Percentiles rank a stretch among this genome's conserved stretches.
phyloP scores from a whole-genome alignment of 345 rosid genomes.

The Xanthoceras sorbifolium region DNA sequence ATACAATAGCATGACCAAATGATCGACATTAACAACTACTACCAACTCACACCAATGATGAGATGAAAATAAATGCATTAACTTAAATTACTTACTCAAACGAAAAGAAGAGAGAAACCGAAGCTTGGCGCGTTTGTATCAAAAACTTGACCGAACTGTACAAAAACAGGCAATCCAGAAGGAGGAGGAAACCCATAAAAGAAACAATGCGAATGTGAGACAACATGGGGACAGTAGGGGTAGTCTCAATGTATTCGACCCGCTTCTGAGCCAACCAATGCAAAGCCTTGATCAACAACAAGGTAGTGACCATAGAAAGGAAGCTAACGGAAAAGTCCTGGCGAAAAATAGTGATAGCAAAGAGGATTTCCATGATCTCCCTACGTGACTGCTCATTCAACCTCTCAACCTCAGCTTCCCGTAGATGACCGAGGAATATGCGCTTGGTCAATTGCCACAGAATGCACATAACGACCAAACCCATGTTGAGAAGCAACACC shows the following conservation, averaged over 20 bases:
- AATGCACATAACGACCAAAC: conserved; percentile 69
- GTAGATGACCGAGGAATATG: conserved; percentile 83
- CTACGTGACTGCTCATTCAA: conserved; percentile 94
- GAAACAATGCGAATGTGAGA: conserved; percentile 82
- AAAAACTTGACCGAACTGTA: conserved; percentile 61
- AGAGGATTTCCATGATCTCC: conserved; percentile 93
- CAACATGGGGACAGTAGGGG: conserved; percentile 70
- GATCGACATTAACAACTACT: too few relatives aligned
- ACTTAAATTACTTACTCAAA: conserved; percentile 70
- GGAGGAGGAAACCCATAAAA: conserved; percentile 71
- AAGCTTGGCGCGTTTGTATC: conserved; percentile 68
- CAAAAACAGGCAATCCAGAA: conserved; percentile 64
- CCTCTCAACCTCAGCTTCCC: conserved; percentile 95
- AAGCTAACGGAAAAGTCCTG: conserved; percentile 85
- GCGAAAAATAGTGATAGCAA: conserved; percentile 87
- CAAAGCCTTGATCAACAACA: conserved; percentile 75
- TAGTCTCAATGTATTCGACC: conserved; percentile 93
- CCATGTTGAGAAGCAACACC: conserved; percentile 87
- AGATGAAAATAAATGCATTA: background rate
- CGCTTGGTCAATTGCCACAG: conserved; percentile 78
- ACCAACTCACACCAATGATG: too few relatives aligned
- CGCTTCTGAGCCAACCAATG: conserved; percentile 99
- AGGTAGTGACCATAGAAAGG: conserved; percentile 79
- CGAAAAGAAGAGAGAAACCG: conserved; percentile 89
- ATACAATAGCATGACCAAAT: background rate